These are phyloP conservation scores for Powellomyces hirtus DNA, from an alignment of 192 early-diverging fungal species.

Conservation along the genomic window DNA sequence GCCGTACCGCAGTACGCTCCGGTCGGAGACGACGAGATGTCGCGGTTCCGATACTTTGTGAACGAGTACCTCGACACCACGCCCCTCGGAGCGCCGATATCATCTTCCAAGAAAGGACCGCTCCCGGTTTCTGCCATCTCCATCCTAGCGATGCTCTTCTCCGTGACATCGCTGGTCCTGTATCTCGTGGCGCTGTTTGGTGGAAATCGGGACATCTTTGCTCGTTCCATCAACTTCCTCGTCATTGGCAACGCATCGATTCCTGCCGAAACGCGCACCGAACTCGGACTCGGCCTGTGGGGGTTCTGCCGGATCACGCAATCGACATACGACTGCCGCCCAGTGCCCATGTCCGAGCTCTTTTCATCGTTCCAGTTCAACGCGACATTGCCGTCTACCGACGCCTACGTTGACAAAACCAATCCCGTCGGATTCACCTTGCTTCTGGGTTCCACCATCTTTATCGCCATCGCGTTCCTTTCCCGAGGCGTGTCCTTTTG, in stretches of 20 bases:
- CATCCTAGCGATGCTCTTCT: background rate
- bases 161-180: background rate
- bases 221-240: background rate
- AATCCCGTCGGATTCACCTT: conserved; percentile 1
- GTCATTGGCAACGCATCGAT: background rate
- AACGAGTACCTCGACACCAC: conserved; percentile 14
- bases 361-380: background rate
- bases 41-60: conserved; percentile 1
- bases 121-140: conserved; percentile 1
- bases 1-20: background rate
- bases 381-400: background rate
- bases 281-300: background rate
- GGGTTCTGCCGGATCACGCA: no score
- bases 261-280: background rate
- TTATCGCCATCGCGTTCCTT: background rate
- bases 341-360: background rate
- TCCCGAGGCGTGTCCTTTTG: background rate
- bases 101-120: background rate
- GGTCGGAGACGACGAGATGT: background rate
- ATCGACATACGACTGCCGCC: no score
- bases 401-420: conserved; percentile 1
- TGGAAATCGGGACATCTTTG: background rate
- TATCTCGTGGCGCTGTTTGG: background rate
- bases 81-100: background rate
- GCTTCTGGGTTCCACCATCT: background rate